Conservation (phyloP, 169 alveolate genomes). For the Plasmodium gonderi region DNA sequence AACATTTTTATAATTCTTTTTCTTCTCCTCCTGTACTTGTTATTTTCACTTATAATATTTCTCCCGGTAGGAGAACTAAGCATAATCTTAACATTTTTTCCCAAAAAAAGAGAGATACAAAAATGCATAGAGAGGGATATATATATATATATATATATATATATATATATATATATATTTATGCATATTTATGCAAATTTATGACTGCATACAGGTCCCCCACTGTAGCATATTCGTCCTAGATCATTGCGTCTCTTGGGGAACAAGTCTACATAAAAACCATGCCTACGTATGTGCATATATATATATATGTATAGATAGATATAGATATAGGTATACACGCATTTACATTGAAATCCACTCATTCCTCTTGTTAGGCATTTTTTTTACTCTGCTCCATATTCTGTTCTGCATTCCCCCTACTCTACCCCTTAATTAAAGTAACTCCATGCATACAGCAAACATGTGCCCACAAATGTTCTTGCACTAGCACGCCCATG, state of each 20-base stretch:
- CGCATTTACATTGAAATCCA: background rate
- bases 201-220: too few species aligned
- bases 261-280: too few species aligned
- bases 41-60: slow-evolving; percentile 15
- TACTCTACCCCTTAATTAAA: slow-evolving; percentile 32
- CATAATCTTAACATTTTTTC: background rate
- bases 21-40: slow-evolving; percentile 9
- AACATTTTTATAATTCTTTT: slow-evolving; percentile 20
- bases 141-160: background rate
- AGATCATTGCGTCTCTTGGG: too few species aligned
- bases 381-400: slow-evolving; percentile 15
- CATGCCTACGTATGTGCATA: background rate
- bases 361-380: slow-evolving; percentile 16
- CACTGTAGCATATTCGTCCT: too few species aligned
- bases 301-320: background rate
- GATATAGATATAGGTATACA: too few species aligned
- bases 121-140: background rate
- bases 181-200: too few species aligned
- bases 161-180: background rate
- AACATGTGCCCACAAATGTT: background rate
- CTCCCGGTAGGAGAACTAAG: slow-evolving; percentile 12
- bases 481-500: background rate
- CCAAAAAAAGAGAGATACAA: background rate
- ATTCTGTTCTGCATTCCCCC: slow-evolving; percentile 14
- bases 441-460: background rate